These are phyloP conservation scores for Anacardium occidentale DNA, from an alignment of 345 rosid species.

Conservation along the genomic window DNA sequence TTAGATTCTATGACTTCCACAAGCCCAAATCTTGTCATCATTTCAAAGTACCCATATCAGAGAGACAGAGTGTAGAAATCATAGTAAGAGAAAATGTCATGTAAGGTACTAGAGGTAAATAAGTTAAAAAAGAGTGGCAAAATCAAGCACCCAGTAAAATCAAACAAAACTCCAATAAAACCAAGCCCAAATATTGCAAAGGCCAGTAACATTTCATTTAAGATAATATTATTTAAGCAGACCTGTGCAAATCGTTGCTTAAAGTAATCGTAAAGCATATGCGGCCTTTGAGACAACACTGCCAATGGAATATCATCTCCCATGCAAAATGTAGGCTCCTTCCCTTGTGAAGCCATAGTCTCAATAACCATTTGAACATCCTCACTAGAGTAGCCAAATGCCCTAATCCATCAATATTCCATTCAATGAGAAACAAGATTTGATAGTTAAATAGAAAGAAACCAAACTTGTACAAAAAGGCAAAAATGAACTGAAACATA, in stretches of 20 bases:
- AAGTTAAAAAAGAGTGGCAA: not conserved
- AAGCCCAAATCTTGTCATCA: not conserved
- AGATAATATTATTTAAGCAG: constrained; percentile 16
- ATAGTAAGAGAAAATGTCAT: not conserved
- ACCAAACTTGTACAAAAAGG: not conserved
- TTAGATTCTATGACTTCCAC: not conserved
- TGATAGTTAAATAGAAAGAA: constrained; percentile 8
- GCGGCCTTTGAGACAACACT: constrained; percentile 78
- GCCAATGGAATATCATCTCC: constrained; percentile 94
- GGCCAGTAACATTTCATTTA: not conserved
- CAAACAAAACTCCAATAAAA: not conserved
- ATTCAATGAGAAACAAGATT: constrained; percentile 13
- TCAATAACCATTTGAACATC: constrained; percentile 99
- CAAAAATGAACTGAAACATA: no score
- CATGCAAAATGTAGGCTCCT: constrained; percentile 98
- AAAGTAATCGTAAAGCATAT: constrained; percentile 93
- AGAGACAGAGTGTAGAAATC: not conserved
- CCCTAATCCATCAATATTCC: constrained; percentile 50
- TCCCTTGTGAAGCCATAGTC: constrained; percentile 93
- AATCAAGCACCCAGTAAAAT: not conserved
- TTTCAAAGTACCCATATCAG: not conserved
- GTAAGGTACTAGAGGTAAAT: not conserved
- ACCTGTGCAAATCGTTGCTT: constrained; percentile 99
- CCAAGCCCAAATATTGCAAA: not conserved
- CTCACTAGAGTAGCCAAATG: constrained; percentile 97